Evolutionary conservation across 306 rosid species (phyloP).

Genomic region (Ochetophila trinervis): DNA sequence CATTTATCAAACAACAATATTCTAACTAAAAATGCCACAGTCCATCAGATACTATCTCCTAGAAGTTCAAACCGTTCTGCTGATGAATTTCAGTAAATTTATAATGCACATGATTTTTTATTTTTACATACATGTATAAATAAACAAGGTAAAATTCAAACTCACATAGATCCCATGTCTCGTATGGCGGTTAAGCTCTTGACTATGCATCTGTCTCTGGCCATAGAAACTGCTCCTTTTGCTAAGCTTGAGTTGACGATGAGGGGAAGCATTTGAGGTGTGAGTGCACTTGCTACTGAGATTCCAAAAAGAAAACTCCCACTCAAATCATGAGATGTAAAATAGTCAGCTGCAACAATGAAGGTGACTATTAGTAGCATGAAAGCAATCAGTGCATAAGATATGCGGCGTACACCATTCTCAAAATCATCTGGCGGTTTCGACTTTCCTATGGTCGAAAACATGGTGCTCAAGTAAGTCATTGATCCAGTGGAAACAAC

Average conservation of each 20-base stretch:
- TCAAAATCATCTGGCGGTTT: constrained; percentile 72
- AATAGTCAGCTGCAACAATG: constrained; percentile 48
- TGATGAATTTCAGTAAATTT: too few relatives aligned
- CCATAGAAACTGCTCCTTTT: constrained; percentile 89
- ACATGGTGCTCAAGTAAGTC: constrained; percentile 88
- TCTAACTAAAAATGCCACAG: too few relatives aligned
- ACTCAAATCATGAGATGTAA: constrained; percentile 40
- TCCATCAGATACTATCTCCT: too few relatives aligned
- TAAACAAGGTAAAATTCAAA: not conserved
- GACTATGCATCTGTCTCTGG: constrained; percentile 77
- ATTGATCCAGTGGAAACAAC: constrained; percentile 76
- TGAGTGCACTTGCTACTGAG: constrained; percentile 80
- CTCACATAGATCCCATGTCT: constrained; percentile 86
- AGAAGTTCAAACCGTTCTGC: not conserved
- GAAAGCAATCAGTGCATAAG: constrained; percentile 57
- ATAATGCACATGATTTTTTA: not conserved
- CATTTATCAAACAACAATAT: too few relatives aligned
- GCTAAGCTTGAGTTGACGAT: constrained; percentile 76
- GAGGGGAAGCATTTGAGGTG: constrained; percentile 92
- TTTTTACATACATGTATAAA: not conserved
- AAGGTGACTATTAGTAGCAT: constrained; percentile 62
- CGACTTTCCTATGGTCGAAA: constrained; percentile 66
- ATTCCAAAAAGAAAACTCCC: constrained; percentile 56
- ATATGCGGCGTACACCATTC: constrained; percentile 58
- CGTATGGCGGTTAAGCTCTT: constrained; percentile 64